Evolutionary conservation across 768 basidiomycete genomes (phyloP).

Genomic region (Tylopilus sp.): DNA sequence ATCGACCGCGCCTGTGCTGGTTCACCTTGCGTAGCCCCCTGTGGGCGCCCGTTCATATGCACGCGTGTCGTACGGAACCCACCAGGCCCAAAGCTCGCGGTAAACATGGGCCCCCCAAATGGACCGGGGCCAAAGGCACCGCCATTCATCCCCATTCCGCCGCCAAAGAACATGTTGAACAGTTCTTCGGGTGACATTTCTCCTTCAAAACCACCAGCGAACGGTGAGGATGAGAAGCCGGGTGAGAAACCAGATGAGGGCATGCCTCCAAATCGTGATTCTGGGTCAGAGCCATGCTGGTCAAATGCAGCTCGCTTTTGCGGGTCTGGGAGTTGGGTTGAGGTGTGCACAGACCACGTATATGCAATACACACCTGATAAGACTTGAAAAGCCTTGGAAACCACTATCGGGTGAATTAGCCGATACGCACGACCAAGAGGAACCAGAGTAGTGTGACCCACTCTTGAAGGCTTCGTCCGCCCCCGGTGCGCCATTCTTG

Average conservation of each 20-base stretch:
- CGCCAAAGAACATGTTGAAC: conserved; percentile 98
- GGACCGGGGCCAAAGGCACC: conserved; percentile 58
- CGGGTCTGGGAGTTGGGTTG: conserved; percentile 48
- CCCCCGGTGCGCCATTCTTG: conserved; percentile 96
- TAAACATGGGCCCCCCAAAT: conserved; percentile 54
- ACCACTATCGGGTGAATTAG: conserved; percentile 61
- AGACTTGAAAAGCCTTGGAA: conserved; percentile 93
- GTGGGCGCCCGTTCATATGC: conserved; percentile 37
- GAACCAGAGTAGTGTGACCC: conserved; percentile 27
- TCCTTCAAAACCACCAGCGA: conserved; percentile 60
- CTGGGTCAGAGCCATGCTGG: conserved; percentile 83
- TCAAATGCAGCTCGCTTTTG: conserved; percentile 90
- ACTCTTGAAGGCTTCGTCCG: conserved; percentile 99
- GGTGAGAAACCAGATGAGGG: conserved; percentile 49
- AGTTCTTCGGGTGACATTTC: conserved; percentile 95
- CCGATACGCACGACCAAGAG: neutral
- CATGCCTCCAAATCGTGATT: conserved; percentile 74
- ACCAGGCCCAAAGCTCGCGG: conserved; percentile 74
- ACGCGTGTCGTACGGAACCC: conserved; percentile 74
- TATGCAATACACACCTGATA: conserved; percentile 55
- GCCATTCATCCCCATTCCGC: conserved; percentile 41
- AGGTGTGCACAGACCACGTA: neutral
- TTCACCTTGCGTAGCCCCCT: conserved; percentile 34
- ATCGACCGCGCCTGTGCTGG: conserved; percentile 52
- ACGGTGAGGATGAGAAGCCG: conserved; percentile 42